Base-by-base conservation (phyloP, 495 filamentous ascomycete genomes). In the Aspergillus ostianus region DNA sequence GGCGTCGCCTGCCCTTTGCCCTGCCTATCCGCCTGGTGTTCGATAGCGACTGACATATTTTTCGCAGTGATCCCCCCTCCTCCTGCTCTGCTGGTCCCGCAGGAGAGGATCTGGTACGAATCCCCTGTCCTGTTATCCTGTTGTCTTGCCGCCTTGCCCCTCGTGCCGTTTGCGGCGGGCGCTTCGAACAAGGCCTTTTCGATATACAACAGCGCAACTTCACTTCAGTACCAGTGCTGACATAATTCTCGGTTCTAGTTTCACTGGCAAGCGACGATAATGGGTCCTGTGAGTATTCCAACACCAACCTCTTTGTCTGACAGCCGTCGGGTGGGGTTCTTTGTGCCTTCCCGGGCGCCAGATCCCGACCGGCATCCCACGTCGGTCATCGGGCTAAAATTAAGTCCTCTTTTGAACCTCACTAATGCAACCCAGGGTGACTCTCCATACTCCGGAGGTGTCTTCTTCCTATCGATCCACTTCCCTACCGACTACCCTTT, bases 401-500 rank as follows among this genome's bases (percentile, higher is more conserved):
- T 17, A 27, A 49, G 18, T 13, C n/a, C 9, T 15, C 8, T n/a
- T 52, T 13, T 29, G 23, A 52, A 21, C 21, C 36, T 32, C 7
- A 52, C 62, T 76, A 57, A 76, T 52, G 26, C 23, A 36, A 45
- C 19, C 66, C 64, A 91, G 91, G 82, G 87, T 74, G 94, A 98
- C 77, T 95, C 90, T 60, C 94, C 94, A 75, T 98, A 98, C 83
- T 90, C 91, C 18, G 90, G 92, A 68, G 94, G 94, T 66, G 93
- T 98, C 64, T 98, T 98, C 85, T 98, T 98, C 86, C 83, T 98
- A 55, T 85, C 88, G 59, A 98, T 98, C 69, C 91, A 96, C 80
- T 98, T 98, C 85, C 94, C 94, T 63, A 98, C 94, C 81, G 94
- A 98, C 83, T 98, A 98, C 78, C 94, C 94, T 5, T 98, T 98